phyloP scores from a whole-genome alignment of 371 early-diverging fungal species.

The Capillidium rhysosporum region DNA sequence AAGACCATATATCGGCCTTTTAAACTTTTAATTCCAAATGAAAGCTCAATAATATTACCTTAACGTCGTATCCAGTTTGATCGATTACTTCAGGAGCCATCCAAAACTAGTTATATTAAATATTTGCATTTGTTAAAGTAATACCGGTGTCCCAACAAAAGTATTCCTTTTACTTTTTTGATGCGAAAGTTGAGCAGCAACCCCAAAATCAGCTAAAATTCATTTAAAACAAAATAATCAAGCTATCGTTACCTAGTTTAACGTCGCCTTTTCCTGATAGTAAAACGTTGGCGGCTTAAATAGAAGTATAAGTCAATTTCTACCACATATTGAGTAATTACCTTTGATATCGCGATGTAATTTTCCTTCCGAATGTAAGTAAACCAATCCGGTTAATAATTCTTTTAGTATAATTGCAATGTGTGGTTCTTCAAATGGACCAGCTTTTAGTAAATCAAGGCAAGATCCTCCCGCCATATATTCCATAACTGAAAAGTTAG shows the following conservation, averaged over 20 bases:
- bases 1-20: constrained; percentile 94
- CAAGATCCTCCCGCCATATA: constrained; percentile 82
- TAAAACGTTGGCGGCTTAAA: constrained; percentile 71
- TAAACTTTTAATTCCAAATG: not conserved
- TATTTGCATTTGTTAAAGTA: not conserved
- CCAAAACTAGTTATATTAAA: constrained; percentile 41
- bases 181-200: constrained; percentile 87
- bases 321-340: constrained; percentile 5
- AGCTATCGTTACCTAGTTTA: constrained; percentile 8
- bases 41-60: constrained; percentile 17
- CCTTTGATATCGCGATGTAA: constrained; percentile 85
- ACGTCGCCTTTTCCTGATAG: constrained; percentile 51
- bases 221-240: constrained; percentile 28
- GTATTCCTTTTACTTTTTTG: constrained; percentile 88
- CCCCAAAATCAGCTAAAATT: constrained; percentile 96
- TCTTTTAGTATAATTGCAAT: constrained; percentile 87
- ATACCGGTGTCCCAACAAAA: constrained; percentile 95
- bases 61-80: constrained; percentile 86
- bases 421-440: constrained; percentile 59
- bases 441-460: constrained; percentile 74
- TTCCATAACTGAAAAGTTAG: constrained; percentile 80
- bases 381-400: constrained; percentile 76
- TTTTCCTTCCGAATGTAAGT: constrained; percentile 83
- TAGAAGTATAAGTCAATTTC: constrained; percentile 9
- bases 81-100: constrained; percentile 98